A percentile compares a stretch with the other conserved stretches of the same genome.
Conservation (phyloP, 164 flowering plant genomes). For the Annona cherimola region DNA sequence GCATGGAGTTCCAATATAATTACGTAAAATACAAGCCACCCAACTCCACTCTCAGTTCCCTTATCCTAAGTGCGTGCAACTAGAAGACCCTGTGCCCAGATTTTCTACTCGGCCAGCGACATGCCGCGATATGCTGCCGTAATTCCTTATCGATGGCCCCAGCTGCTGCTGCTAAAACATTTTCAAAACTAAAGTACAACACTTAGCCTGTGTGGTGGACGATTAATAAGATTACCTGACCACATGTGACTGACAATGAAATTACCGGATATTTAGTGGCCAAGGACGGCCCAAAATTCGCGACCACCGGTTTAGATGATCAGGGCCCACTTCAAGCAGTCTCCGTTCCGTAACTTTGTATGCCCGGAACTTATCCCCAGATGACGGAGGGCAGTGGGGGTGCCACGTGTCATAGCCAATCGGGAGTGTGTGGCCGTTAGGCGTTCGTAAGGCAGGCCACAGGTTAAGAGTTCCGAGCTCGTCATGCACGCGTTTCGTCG, state of each 20-base stretch:
- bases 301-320: neutral
- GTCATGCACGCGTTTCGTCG: neutral
- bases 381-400: neutral
- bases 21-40: too few species aligned
- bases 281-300: neutral
- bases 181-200: neutral
- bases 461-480: neutral
- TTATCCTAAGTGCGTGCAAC: too few species aligned
- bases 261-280: neutral
- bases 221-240: neutral
- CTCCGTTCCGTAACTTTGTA: constrained; percentile 10
- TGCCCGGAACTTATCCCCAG: neutral
- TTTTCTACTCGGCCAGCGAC: too few species aligned
- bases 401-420: constrained; percentile 32
- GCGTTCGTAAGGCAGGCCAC: constrained; percentile 20
- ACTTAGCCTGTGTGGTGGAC: neutral
- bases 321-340: neutral
- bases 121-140: too few species aligned
- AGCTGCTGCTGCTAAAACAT: neutral
- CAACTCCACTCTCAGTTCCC: too few species aligned
- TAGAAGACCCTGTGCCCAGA: too few species aligned
- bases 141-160: too few species aligned
- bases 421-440: constrained; percentile 40
- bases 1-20: too few species aligned
- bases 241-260: neutral